These are phyloP conservation scores for Solanum hybrid DNA, from an alignment of 305 asterid species.

Conservation along the genomic window DNA sequence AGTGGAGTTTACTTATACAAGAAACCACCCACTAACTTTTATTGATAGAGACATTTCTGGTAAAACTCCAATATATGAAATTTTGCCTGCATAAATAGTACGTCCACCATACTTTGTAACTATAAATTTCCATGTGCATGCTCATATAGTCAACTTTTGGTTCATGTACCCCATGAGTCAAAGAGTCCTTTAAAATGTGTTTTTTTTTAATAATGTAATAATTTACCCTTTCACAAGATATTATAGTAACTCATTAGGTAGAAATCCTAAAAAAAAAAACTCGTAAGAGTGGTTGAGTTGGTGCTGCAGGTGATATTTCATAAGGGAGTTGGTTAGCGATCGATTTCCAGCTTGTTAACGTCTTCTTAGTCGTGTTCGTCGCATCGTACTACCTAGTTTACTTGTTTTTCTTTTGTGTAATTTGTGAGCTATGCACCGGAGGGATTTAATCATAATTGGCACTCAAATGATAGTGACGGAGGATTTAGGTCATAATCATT, in stretches of 20 bases:
- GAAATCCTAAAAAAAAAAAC: neutral
- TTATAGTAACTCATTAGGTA: neutral
- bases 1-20: neutral
- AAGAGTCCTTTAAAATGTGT: neutral
- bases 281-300: neutral
- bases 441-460: neutral
- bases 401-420: neutral
- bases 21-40: neutral
- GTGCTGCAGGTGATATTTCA: neutral
- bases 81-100: neutral
- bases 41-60: constrained; percentile 11
- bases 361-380: neutral
- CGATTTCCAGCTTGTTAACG: neutral
- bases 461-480: neutral
- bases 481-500: neutral
- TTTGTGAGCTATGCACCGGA: neutral
- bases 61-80: constrained; percentile 2
- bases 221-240: neutral
- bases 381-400: neutral
- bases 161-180: neutral
- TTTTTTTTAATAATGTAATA: neutral
- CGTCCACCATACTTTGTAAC: neutral
- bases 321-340: neutral
- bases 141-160: neutral
- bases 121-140: neutral